phyloP scores from a whole-genome alignment of 2,329 filamentous ascomycete genomes.

The Emmonsiellopsis sp. region DNA sequence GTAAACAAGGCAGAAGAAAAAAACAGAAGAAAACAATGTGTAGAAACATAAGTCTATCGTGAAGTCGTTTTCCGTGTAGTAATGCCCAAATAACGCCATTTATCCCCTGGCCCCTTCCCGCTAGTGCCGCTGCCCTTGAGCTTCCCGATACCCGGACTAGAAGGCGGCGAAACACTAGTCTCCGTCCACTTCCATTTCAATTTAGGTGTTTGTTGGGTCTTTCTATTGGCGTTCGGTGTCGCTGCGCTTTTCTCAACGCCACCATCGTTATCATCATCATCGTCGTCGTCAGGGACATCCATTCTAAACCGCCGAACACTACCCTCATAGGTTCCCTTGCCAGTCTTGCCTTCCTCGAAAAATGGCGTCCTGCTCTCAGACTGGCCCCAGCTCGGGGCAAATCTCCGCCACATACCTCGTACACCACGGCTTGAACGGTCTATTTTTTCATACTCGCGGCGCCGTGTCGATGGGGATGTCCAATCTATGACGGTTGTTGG shows the following conservation, averaged over 20 bases:
- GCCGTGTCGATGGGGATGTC: constrained; percentile 35
- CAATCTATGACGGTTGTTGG: constrained; percentile 37
- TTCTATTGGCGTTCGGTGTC: background rate
- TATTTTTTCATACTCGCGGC: constrained; percentile 46
- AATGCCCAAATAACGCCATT: constrained; percentile 1
- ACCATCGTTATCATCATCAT: constrained; percentile 4
- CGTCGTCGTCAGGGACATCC: constrained; percentile 30
- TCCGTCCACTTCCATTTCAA: constrained; percentile 3
- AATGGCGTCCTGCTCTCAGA: constrained; percentile 27
- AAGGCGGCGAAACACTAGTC: background rate
- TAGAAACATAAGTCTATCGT: background rate
- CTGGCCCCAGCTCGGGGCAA: constrained; percentile 33
- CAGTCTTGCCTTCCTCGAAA: constrained; percentile 29
- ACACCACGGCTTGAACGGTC: constrained; percentile 33
- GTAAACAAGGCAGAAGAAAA: background rate
- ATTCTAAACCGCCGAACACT: constrained; percentile 38
- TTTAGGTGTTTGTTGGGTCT: background rate
- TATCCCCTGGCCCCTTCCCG: background rate
- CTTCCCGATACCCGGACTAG: background rate
- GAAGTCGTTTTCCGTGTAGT: background rate
- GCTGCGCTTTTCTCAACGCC: background rate
- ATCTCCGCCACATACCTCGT: constrained; percentile 31
- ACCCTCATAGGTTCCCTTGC: constrained; percentile 31
- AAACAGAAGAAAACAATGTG: background rate
- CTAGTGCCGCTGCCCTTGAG: background rate